phyloP scores from a whole-genome alignment of 73 alveolate species.

The Paramecium octaurelia region DNA sequence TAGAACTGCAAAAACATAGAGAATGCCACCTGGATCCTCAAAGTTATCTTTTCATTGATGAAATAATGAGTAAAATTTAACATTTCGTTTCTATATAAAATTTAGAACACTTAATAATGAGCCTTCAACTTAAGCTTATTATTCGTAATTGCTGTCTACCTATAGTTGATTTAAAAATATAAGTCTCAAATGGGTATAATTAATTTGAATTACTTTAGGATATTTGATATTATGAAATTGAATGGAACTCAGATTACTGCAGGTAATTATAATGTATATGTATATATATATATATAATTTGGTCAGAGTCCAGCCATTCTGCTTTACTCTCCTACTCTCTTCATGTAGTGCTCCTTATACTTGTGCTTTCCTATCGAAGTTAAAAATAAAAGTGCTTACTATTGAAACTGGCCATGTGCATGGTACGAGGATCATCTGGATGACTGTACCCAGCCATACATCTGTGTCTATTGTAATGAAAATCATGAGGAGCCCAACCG shows the following conservation, averaged over 20 bases:
- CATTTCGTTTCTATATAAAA: background rate
- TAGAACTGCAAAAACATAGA: background rate
- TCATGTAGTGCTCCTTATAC: slow-evolving; percentile 56
- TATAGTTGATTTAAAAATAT: no score
- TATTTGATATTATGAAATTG: background rate
- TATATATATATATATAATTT: background rate
- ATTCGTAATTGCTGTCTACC: no score
- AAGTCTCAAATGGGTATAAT: no score
- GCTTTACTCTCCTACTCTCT: slow-evolving; percentile 57
- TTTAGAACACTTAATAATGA: background rate
- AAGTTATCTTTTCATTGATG: background rate
- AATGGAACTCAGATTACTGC: background rate
- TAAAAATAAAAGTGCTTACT: background rate
- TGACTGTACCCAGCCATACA: slow-evolving; percentile 58
- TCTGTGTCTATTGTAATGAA: slow-evolving; percentile 55
- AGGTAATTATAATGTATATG: background rate
- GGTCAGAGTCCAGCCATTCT: slow-evolving; percentile 18
- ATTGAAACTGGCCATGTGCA: slow-evolving; percentile 49
- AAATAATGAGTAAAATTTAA: background rate
- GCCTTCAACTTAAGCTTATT: no score
- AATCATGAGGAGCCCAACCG: slow-evolving; percentile 64
- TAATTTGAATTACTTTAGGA: background rate
- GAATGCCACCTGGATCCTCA: slow-evolving; percentile 15
- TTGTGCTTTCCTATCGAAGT: slow-evolving; percentile 38
- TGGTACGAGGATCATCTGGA: slow-evolving; percentile 63